These are phyloP conservation scores for Phylloporus sp. DNA, from an alignment of 768 basidiomycete genomes.

Conservation along the genomic window DNA sequence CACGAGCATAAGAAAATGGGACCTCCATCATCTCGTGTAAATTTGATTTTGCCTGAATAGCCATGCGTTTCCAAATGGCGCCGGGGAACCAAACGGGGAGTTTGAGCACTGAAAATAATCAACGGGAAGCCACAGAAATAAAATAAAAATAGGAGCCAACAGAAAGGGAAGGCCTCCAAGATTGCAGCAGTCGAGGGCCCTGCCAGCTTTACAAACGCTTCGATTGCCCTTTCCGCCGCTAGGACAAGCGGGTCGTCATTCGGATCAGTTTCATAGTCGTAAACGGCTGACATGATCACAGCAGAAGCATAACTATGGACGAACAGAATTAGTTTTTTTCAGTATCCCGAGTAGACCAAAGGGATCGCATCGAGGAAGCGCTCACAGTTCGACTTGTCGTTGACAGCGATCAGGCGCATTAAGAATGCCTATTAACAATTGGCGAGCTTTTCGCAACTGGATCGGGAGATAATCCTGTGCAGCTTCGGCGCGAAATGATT, in stretches of 20 bases:
- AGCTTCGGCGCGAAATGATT: slow-evolving; percentile 29
- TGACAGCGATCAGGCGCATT: slow-evolving; percentile 26
- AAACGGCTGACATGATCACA: slow-evolving; percentile 32
- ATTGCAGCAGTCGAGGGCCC: slow-evolving; percentile 24
- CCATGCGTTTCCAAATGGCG: slow-evolving; percentile 30
- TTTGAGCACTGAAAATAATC: slow-evolving; percentile 25
- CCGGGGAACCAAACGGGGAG: slow-evolving; percentile 36
- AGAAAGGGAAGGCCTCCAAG: slow-evolving; percentile 31
- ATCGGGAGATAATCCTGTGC: slow-evolving; percentile 22
- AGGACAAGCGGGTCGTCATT: slow-evolving; percentile 27
- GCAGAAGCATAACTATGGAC: slow-evolving; percentile 29
- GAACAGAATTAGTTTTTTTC: neutral
- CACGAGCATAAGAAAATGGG: slow-evolving; percentile 28
- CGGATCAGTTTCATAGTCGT: slow-evolving; percentile 30
- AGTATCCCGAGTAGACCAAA: neutral
- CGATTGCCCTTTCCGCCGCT: slow-evolving; percentile 29
- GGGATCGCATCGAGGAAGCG: slow-evolving; percentile 1
- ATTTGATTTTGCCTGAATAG: slow-evolving; percentile 27
- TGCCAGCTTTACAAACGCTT: slow-evolving; percentile 22
- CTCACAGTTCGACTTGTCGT: slow-evolving; percentile 30
- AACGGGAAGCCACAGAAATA: slow-evolving; percentile 1
- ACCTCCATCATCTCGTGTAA: slow-evolving; percentile 27
- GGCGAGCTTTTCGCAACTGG: slow-evolving; percentile 28
- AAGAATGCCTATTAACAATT: slow-evolving; percentile 19
- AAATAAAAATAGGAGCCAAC: slow-evolving; percentile 19